Evolutionary conservation across 2,329 filamentous ascomycete genomes (phyloP).

Genomic region (Fusarium multiceps): DNA sequence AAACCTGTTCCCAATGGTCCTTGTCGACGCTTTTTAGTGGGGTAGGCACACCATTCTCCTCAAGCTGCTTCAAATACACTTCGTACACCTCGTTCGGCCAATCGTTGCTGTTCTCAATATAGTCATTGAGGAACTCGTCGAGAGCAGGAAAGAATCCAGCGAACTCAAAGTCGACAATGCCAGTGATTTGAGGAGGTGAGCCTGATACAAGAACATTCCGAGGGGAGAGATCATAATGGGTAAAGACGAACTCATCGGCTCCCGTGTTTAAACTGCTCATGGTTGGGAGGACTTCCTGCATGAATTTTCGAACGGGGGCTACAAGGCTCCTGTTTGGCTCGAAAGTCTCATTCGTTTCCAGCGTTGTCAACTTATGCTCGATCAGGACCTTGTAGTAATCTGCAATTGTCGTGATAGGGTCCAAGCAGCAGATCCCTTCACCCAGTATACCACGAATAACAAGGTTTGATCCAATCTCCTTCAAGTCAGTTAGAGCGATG

Average conservation of each 20-base stretch:
- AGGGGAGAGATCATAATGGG: slow-evolving; percentile 14
- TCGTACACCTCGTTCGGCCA: slow-evolving; percentile 3
- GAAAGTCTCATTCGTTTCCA: background rate
- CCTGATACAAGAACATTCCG: slow-evolving; percentile 13
- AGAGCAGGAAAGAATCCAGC: slow-evolving; percentile 8
- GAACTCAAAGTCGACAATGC: slow-evolving; percentile 24
- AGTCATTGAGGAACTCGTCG: slow-evolving; percentile 18
- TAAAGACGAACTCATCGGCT: background rate
- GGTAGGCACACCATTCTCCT: background rate
- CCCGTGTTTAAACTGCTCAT: fast-evolving
- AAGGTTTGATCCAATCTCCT: fast-evolving
- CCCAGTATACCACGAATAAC: background rate
- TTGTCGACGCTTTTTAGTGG: background rate
- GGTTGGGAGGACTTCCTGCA: background rate
- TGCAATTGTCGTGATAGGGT: background rate
- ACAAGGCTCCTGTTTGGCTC: background rate
- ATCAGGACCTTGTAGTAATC: background rate
- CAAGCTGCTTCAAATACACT: background rate
- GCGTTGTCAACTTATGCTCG: background rate
- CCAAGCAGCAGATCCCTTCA: fast-evolving
- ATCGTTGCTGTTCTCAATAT: background rate
- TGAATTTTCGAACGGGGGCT: background rate
- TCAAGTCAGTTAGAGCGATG: fast-evolving
- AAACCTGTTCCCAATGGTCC: background rate
- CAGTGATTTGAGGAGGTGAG: background rate